Percentiles rank a stretch among this genome's conserved stretches.
Evolutionary conservation across 2,329 filamentous ascomycete species (phyloP).

Genomic region (Cladosporium sp.): DNA sequence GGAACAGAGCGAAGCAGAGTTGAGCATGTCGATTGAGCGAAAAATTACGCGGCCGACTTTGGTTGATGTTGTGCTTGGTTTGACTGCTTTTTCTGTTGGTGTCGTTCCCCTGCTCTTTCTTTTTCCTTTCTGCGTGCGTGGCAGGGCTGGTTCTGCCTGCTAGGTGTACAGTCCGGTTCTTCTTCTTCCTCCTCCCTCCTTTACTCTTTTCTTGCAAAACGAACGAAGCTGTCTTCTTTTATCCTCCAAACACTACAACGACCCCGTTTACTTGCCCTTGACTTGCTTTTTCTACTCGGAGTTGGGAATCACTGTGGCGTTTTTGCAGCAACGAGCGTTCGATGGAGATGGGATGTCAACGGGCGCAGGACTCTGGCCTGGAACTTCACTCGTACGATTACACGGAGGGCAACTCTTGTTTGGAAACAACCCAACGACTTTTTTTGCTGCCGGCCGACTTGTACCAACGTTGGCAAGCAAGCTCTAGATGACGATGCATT

Average conservation of each 20-base stretch:
- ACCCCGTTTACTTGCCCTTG: not conserved
- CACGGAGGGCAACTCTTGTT: not conserved
- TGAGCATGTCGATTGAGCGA: not conserved
- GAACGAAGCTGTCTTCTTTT: not conserved
- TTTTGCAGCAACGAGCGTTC: not conserved
- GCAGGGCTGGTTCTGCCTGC: not conserved
- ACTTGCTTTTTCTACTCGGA: not conserved
- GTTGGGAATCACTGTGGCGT: not conserved
- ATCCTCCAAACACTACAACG: not conserved
- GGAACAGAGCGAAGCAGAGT: not conserved
- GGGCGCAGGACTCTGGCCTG: not conserved
- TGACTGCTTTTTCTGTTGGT: not conserved
- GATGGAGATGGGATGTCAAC: not conserved
- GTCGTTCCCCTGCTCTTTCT: not conserved
- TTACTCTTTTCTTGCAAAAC: not conserved
- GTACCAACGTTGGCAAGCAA: not conserved
- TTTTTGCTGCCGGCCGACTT: not conserved
- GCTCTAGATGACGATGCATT: constrained; percentile 8
- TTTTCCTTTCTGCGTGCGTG: not conserved
- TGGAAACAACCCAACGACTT: not conserved
- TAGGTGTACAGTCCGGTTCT: constrained; percentile 8
- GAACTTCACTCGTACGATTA: not conserved
- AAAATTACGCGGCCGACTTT: not conserved
- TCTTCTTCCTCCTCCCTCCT: not conserved
- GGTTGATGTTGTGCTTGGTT: constrained; percentile 1